phyloP scores from a whole-genome alignment of 2,329 filamentous ascomycete species.

The Hypoxylon sp. region DNA sequence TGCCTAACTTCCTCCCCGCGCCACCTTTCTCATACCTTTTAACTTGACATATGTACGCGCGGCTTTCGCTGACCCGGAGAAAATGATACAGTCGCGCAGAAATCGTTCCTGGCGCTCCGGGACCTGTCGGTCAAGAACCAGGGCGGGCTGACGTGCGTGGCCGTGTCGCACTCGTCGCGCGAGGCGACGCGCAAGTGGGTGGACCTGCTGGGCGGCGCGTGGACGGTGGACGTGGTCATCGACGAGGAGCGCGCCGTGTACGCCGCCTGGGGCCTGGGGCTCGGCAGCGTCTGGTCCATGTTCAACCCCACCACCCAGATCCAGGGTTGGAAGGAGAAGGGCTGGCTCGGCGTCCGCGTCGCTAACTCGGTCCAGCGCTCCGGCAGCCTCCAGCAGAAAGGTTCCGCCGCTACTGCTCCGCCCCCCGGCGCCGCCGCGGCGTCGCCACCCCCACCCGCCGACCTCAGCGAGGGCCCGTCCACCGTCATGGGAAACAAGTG shows the following conservation, averaged over 20 bases:
- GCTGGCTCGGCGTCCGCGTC: constrained; percentile 61
- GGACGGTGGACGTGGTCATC: constrained; percentile 63
- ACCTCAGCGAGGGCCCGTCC: constrained; percentile 48
- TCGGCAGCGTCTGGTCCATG: constrained; percentile 59
- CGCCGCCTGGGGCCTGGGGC: constrained; percentile 65
- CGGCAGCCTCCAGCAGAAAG: constrained; percentile 33
- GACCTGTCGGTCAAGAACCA: constrained; percentile 61
- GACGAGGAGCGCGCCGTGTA: constrained; percentile 66
- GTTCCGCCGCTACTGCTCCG: too few species aligned
- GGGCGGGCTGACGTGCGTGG: constrained; percentile 60
- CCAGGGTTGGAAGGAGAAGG: constrained; percentile 62
- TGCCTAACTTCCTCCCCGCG: neutral
- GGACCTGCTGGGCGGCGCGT: constrained; percentile 63
- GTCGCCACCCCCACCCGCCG: constrained; percentile 44
- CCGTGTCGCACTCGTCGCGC: constrained; percentile 65
- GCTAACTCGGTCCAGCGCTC: constrained; percentile 55
- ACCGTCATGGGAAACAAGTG: constrained; percentile 64
- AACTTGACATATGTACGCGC: too few species aligned
- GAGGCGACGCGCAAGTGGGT: constrained; percentile 65
- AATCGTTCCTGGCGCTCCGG: constrained; percentile 64
- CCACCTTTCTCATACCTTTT: constrained; percentile 10
- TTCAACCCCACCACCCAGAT: constrained; percentile 62
- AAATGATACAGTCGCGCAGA: constrained; percentile 63
- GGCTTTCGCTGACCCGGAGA: too few species aligned
- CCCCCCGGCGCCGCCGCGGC: constrained; percentile 11